Percentiles rank a stretch among this genome's conserved stretches.
Conservation (phyloP, 1,284 basidiomycete species). For the Schizophyllum amplum region DNA sequence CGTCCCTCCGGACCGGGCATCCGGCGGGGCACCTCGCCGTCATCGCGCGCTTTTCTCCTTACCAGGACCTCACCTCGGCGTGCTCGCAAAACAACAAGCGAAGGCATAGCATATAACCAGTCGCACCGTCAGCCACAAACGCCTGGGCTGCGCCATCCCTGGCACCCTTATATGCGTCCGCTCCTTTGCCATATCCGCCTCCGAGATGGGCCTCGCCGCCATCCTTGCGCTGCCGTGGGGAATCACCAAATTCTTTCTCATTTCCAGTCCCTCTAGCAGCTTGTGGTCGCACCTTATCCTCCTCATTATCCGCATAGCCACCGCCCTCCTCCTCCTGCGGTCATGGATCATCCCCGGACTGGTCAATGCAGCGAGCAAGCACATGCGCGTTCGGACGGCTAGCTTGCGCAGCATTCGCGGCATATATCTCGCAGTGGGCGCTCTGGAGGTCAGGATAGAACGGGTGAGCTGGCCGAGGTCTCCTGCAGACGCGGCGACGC, state of each 20-base stretch:
- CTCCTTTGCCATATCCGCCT: background rate
- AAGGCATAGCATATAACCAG: no score
- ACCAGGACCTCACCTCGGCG: no score
- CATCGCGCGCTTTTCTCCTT: no score
- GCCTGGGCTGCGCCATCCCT: no score
- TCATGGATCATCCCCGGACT: conserved; percentile 59
- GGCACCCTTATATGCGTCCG: background rate
- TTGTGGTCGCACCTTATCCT: conserved; percentile 14
- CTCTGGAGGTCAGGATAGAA: conserved; percentile 48
- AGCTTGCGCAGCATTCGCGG: conserved; percentile 71
- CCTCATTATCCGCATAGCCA: conserved; percentile 39
- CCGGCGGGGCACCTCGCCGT: no score
- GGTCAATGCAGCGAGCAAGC: conserved; percentile 47
- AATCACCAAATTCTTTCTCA: background rate
- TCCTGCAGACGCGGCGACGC: conserved; percentile 36
- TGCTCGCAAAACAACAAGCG: no score
- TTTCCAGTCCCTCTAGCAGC: background rate
- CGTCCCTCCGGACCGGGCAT: no score
- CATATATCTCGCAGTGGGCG: conserved; percentile 52
- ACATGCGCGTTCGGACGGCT: conserved; percentile 59
- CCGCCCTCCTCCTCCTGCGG: conserved; percentile 49
- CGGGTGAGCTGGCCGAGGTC: conserved; percentile 57
- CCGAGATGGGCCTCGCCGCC: background rate
- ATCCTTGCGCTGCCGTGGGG: background rate
- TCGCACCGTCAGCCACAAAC: no score